These are phyloP conservation scores for Plasmodium coatneyi DNA, from an alignment of 169 alveolate species.

Conservation along the genomic window DNA sequence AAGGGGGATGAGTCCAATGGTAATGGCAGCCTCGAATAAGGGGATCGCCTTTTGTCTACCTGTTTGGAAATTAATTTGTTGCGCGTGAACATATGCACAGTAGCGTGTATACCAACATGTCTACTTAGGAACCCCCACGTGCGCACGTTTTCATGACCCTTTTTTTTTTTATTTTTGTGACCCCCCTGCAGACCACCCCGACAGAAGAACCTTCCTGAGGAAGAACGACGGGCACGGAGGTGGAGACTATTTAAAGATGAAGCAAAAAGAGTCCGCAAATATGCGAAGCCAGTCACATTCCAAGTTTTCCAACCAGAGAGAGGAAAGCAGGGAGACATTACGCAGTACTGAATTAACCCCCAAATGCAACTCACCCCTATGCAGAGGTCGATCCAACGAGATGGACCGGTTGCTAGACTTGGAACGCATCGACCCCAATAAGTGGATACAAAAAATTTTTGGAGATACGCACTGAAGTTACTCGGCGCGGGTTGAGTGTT, in stretches of 20 bases:
- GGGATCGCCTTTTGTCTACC: not conserved
- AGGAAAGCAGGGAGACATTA: not conserved
- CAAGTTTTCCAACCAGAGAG: not conserved
- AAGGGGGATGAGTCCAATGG: not conserved
- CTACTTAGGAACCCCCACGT: not conserved
- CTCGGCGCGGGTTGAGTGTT: not conserved
- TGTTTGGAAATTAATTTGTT: not conserved
- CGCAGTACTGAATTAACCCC: not conserved
- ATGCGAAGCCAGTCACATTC: not conserved
- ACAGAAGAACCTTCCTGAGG: slow-evolving; percentile 1
- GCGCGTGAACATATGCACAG: not conserved
- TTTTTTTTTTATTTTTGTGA: not conserved
- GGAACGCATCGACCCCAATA: slow-evolving; percentile 51
- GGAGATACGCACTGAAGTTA: slow-evolving; percentile 37
- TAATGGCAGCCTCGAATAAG: not conserved
- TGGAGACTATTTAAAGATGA: slow-evolving; percentile 49
- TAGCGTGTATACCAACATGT: not conserved
- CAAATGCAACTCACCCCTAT: not conserved
- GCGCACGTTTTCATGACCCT: not conserved
- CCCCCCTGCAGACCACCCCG: not conserved
- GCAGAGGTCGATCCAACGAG: not conserved
- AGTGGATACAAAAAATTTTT: slow-evolving; percentile 46
- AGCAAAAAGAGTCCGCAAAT: not conserved
- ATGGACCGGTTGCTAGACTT: not conserved
- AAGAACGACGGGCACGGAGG: slow-evolving; percentile 53